Conservation (phyloP, 1,284 basidiomycete species). For the Ceratobasidium papillatum region DNA sequence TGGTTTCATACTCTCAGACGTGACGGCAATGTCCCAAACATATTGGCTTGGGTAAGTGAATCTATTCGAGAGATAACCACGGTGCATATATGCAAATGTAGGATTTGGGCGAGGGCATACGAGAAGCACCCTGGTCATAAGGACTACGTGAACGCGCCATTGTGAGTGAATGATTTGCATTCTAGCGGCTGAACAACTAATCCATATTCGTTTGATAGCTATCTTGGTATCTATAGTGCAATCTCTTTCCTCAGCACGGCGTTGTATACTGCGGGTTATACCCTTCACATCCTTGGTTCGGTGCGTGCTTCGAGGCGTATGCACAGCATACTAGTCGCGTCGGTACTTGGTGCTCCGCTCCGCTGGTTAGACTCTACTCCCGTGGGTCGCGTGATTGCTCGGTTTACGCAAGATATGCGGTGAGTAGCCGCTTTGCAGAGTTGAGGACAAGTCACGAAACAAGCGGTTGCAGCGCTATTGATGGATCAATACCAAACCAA, state of each 20-base stretch:
- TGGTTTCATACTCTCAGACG: conserved; percentile 37
- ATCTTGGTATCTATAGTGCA: conserved; percentile 59
- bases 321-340: conserved; percentile 63
- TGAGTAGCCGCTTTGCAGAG: conserved; percentile 50
- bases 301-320: conserved; percentile 65
- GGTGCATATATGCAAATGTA: conserved; percentile 48
- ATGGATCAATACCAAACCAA: conserved; percentile 43
- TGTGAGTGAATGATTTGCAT: conserved; percentile 51
- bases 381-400: conserved; percentile 54
- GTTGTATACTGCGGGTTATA: conserved; percentile 51
- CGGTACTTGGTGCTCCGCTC: conserved; percentile 66
- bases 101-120: conserved; percentile 55
- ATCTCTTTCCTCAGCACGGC: conserved; percentile 51
- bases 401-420: conserved; percentile 57
- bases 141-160: conserved; percentile 50
- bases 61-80: conserved; percentile 49
- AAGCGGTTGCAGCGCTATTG: conserved; percentile 20
- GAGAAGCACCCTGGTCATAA: conserved; percentile 46
- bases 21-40: conserved; percentile 41
- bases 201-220: conserved; percentile 51
- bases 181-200: conserved; percentile 13
- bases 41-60: conserved; percentile 45
- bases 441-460: conserved; percentile 44
- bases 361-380: conserved; percentile 57
- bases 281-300: conserved; percentile 56